Conservation (phyloP, 768 basidiomycete species). For the Mycena pura region DNA sequence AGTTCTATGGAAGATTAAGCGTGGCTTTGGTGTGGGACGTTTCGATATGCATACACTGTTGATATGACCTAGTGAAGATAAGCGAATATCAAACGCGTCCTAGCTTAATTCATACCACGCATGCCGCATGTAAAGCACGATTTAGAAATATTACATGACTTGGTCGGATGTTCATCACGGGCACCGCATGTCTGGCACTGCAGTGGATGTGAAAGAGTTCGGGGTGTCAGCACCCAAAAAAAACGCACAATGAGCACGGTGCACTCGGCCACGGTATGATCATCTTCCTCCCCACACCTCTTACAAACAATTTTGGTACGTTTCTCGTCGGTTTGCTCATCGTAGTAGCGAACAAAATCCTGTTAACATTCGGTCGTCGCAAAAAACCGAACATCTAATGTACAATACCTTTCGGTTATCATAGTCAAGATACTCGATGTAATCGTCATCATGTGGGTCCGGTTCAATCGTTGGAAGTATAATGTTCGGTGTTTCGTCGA, state of each 20-base stretch:
- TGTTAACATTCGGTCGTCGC: constrained; percentile 28
- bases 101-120: no score
- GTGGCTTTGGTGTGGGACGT: no score
- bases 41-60: constrained; percentile 51
- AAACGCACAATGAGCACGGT: constrained; percentile 70
- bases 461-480: constrained; percentile 49
- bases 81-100: no score
- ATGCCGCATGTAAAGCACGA: constrained; percentile 82
- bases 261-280: constrained; percentile 74
- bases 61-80: constrained; percentile 82
- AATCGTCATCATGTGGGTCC: constrained; percentile 63
- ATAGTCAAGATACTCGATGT: constrained; percentile 81
- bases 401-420: constrained; percentile 67
- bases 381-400: no score
- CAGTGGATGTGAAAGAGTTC: not conserved
- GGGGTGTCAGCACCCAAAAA: constrained; percentile 3
- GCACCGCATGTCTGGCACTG: constrained; percentile 86
- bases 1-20: no score
- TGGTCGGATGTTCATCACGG: constrained; percentile 78
- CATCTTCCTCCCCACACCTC: constrained; percentile 76
- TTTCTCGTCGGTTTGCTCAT: constrained; percentile 52
- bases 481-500: constrained; percentile 52
- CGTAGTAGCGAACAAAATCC: constrained; percentile 73
- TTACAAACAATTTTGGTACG: constrained; percentile 69
- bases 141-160: constrained; percentile 82